Evolutionary conservation across 257 asterid genomes (phyloP), one percentile per base, ranked within the genome.

Genomic region (Scutellaria minor): DNA sequence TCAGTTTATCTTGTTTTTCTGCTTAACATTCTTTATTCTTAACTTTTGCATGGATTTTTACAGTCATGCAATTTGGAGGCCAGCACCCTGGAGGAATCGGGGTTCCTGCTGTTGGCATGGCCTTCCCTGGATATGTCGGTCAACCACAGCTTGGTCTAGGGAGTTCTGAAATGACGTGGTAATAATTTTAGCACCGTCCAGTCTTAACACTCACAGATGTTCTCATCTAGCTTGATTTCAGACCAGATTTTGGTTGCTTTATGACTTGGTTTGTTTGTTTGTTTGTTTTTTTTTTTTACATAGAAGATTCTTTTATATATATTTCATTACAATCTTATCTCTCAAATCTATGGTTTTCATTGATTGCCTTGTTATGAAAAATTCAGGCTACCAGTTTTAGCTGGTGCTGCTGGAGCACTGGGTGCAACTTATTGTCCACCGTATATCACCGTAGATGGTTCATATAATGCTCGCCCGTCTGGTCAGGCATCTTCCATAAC

Each of bases 51-150:
- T 77, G 62, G 48, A 67, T 2, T 47, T 53, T 64, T 78, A 66
- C 83, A 92, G 98, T 92, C 57, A 95, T 95, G 99, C 98, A 90
- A 79, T 87, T 92, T 75, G 95, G 91, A 57, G 90, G 88, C 66
- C 98, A 90, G 83, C 97, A 81, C 82, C 94, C 96, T 13, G 88
- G 99, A 37, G 97, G 99, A 50, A 84, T 95, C 12, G 96, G 98
- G 72, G 97, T 93, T 79, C 99, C 99, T 80, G 97, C 99, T 75
- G 96, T 95, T 76, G 99, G 98, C 83, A 95, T 95, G 99, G 99
- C 98, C 48, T 92, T 87, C 80, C 99, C 99, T 62, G 99, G 98
- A 81, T 95, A 92, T 81, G 96, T 95, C 74, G 96, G 73, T 73
- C 89, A 86, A 61, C 93, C 97, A 52, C 95, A 90, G 72, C 89